Conservation (phyloP, 192 early-diverging fungal species). For the Helicostylum pulchrum region DNA sequence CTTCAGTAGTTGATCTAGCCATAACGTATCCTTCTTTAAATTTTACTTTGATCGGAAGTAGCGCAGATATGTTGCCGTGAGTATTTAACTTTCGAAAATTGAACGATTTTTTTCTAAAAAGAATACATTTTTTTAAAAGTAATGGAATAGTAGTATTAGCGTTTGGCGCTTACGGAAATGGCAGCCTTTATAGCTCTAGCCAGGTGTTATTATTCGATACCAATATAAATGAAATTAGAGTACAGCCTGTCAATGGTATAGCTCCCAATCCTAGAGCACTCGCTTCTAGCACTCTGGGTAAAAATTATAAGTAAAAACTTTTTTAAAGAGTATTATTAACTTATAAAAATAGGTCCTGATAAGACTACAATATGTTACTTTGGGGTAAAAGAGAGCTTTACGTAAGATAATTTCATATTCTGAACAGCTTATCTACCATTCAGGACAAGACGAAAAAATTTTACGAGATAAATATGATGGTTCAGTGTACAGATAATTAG, state of each 20-base stretch:
- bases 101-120: neutral
- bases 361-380: constrained; percentile 7
- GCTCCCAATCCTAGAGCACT: neutral
- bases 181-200: neutral
- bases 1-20: neutral
- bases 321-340: neutral
- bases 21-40: neutral
- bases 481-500: too few species aligned
- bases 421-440: neutral
- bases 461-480: too few species aligned
- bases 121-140: neutral
- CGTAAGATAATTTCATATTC: neutral
- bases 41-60: constrained; percentile 1
- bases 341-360: neutral
- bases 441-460: constrained; percentile 1
- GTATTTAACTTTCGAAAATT: neutral
- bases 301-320: neutral
- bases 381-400: constrained; percentile 1
- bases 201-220: constrained; percentile 8
- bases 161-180: neutral
- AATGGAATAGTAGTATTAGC: neutral
- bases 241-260: neutral
- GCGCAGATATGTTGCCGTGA: constrained; percentile 4
- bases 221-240: neutral
- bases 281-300: neutral